Base-by-base conservation (phyloP, 2,329 filamentous ascomycete genomes). In the Emergomyces orientalis region DNA sequence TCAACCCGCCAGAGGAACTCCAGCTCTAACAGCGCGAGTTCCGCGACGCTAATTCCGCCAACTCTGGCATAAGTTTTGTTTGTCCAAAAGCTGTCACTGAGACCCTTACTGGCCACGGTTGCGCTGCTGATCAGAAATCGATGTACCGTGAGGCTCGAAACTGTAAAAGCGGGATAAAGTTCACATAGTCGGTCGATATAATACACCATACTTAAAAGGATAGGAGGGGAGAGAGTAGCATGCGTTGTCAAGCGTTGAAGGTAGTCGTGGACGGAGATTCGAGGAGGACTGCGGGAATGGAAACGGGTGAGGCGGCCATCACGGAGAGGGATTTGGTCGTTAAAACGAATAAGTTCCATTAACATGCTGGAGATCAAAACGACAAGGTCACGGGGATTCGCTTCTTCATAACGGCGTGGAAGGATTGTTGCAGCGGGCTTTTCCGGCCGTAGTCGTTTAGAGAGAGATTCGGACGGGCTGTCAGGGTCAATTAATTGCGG, bases 171-270 rank as follows among this genome's bases (percentile, higher is more conserved):
- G 2, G 90, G 89, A 73, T 97, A 99, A 64, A 96, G 81, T 13
- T 90, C 88, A 76, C 93, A 99, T 27, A 99, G 83, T 39, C 91
- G 88, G 77, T 99, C 94, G 71, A 99, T 97, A 72, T 97, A 99
- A 73, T 95, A 99, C 63, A 99, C 94, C 91, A 99, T 97, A 69
- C 92, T 94, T 43, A 99, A 84, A n/a, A 99, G 82, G 59, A 99
- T 88, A 0, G 94, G 93, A 14, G 94, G 92, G 7, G 91, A 91
- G 2, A 99, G 82, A 0, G 93, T 97, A 32, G 94, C 94, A 74
- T 99, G 94, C 64, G 91, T 91, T 30, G 95, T 94, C 63, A 99
- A 82, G 66, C 94, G 88, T 71, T 94, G 89, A 43, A 99, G 83
- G 73, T 99, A 99, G 74, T 99, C 94, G 65, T 88, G 82, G 39